Conservation (phyloP, 2,329 filamentous ascomycete genomes). For the Stagonosporopsis vannaccii region DNA sequence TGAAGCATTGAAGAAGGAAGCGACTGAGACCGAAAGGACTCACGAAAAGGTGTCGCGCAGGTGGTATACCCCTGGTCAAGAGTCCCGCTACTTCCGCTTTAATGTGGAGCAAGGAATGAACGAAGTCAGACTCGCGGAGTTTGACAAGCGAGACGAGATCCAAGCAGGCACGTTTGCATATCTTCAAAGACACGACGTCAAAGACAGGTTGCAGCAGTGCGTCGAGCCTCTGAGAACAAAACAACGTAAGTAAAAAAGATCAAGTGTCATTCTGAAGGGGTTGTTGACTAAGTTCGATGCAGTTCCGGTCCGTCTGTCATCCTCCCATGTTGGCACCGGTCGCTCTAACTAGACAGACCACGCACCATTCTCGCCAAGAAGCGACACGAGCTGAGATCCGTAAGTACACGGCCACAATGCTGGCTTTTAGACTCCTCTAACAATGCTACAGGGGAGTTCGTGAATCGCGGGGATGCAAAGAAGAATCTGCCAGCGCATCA, state of each 20-base stretch:
- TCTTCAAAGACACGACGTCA: constrained; percentile 9
- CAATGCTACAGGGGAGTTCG: background rate
- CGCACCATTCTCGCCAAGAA: background rate
- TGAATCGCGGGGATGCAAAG: background rate
- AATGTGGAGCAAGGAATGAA: constrained; percentile 25
- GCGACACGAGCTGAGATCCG: background rate
- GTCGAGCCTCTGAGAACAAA: constrained; percentile 18
- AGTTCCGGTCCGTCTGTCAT: background rate
- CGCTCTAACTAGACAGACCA: background rate
- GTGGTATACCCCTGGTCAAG: background rate
- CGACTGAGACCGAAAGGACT: constrained; percentile 21
- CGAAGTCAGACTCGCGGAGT: constrained; percentile 17
- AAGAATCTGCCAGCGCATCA: background rate
- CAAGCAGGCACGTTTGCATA: constrained; percentile 14
- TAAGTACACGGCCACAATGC: background rate
- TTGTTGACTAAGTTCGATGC: background rate
- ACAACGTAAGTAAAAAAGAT: constrained; percentile 22
- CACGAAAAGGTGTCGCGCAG: constrained; percentile 8
- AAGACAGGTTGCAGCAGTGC: constrained; percentile 1
- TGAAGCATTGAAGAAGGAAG: constrained; percentile 3
- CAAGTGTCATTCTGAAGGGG: accelerated
- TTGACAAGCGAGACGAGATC: constrained; percentile 18
- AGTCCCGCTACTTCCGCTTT: constrained; percentile 21
- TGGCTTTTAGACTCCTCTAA: background rate
- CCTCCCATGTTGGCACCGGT: background rate